A percentile compares a stretch with the other conserved stretches of the same genome.
Evolutionary conservation across 371 early-diverging fungal genomes (phyloP).

Genomic region (Apophysomyces sp.): DNA sequence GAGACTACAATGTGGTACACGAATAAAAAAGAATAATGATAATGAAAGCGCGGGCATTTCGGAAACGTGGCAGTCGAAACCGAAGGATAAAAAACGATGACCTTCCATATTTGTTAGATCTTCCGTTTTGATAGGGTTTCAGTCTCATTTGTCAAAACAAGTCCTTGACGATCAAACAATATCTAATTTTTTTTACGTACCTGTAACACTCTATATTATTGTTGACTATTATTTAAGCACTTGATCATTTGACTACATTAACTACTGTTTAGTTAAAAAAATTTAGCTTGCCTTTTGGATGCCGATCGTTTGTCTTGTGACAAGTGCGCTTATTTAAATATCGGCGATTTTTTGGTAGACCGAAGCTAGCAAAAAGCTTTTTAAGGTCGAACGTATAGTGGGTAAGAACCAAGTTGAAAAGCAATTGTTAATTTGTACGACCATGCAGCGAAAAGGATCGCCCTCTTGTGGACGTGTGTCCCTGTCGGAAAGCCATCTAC

Average conservation of each 20-base stretch:
- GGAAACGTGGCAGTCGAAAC: background rate
- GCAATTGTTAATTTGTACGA: too few relatives aligned
- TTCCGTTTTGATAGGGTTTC: background rate
- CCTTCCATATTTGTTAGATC: conserved; percentile 1
- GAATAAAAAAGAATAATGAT: background rate
- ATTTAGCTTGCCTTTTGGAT: background rate
- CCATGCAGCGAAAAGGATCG: too few relatives aligned
- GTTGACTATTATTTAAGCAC: background rate
- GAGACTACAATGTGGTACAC: background rate
- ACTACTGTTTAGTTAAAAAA: background rate
- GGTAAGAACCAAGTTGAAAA: too few relatives aligned
- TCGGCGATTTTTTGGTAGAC: background rate
- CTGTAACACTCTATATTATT: background rate
- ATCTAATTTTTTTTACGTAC: background rate
- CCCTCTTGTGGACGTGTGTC: too few relatives aligned
- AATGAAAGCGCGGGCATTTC: too few relatives aligned
- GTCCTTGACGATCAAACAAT: background rate
- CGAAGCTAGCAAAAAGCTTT: background rate
- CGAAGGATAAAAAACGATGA: background rate
- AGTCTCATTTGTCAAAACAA: background rate
- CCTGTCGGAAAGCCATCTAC: too few relatives aligned
- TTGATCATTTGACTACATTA: background rate
- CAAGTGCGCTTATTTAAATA: background rate
- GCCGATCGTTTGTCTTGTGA: background rate
- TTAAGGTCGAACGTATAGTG: too few relatives aligned